A percentile compares a stretch with the other conserved stretches of the same genome.
These are phyloP conservation scores for Dryadomyces quercus-mongolicae DNA, from an alignment of 2,329 filamentous ascomycete species.

Conservation along the genomic window DNA sequence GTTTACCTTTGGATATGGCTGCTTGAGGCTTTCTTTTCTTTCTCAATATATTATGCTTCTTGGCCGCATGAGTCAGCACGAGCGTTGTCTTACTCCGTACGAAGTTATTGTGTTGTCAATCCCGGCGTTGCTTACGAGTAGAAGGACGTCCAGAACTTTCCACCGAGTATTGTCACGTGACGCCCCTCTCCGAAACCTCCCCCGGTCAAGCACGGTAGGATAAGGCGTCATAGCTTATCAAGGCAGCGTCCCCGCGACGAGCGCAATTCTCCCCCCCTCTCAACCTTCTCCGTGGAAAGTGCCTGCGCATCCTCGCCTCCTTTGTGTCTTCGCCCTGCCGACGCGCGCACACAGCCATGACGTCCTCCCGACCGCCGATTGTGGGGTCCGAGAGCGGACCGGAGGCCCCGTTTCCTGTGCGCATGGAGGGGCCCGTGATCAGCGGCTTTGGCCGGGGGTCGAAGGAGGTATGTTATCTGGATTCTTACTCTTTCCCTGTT, in stretches of 20 bases:
- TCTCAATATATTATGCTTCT: not conserved
- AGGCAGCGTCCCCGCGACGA: too few species aligned
- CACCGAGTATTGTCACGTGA: not conserved
- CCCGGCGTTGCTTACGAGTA: too few species aligned
- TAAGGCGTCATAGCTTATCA: too few species aligned
- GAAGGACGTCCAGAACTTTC: not conserved
- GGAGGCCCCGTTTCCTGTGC: conserved; percentile 66
- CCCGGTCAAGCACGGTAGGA: too few species aligned
- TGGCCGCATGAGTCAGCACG: too few species aligned
- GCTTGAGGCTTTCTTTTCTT: not conserved
- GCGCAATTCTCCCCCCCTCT: too few species aligned
- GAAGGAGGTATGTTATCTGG: conserved; percentile 54
- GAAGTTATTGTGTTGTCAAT: too few species aligned
- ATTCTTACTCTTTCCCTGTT: not conserved
- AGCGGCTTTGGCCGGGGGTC: conserved; percentile 89
- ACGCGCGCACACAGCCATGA: conserved; percentile 1
- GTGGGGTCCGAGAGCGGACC: conserved; percentile 66
- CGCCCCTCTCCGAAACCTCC: too few species aligned
- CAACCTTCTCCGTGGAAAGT: not conserved
- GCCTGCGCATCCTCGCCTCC: not conserved
- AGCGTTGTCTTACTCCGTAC: too few species aligned
- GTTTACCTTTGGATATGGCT: not conserved
- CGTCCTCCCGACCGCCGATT: conserved; percentile 47
- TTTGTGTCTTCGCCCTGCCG: not conserved
- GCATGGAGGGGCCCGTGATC: conserved; percentile 76